Percentiles rank a stretch among this genome's conserved stretches.
These are phyloP conservation scores for Suhomyces kunorum DNA, from an alignment of 1,139 yeast species.

Conservation along the genomic window DNA sequence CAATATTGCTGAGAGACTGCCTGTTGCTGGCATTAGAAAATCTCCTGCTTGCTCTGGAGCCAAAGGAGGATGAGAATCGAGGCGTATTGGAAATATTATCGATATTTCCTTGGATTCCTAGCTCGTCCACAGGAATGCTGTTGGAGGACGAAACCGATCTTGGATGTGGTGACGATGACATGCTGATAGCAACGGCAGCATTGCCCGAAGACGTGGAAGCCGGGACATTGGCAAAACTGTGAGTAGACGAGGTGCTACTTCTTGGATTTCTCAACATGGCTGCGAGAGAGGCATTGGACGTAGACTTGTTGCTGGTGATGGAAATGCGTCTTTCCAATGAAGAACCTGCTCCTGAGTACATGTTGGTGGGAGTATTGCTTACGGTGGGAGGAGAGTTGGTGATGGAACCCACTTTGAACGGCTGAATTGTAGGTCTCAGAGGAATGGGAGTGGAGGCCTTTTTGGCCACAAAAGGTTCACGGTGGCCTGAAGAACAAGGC, in stretches of 20 bases:
- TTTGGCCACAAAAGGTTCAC: conserved; percentile 13
- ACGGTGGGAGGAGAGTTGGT: conserved; percentile 47
- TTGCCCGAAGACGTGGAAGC: conserved; percentile 20
- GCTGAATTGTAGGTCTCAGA: conserved; percentile 48
- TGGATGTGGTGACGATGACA: conserved; percentile 31
- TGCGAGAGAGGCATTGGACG: conserved; percentile 58
- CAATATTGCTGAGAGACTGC: conserved; percentile 26
- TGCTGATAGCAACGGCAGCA: conserved; percentile 8
- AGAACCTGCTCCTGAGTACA: conserved; percentile 21
- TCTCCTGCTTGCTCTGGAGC: conserved; percentile 51
- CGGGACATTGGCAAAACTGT: conserved; percentile 34
- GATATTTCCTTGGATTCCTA: conserved; percentile 22
- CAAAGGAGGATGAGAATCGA: conserved; percentile 57
- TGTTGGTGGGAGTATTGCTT: conserved; percentile 24
- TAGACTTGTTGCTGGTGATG: conserved; percentile 49
- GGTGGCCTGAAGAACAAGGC: conserved; percentile 28
- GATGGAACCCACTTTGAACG: conserved; percentile 64
- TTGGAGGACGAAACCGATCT: conserved; percentile 46
- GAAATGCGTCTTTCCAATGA: conserved; percentile 46
- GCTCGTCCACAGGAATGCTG: conserved; percentile 27
- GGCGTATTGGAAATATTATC: conserved; percentile 38
- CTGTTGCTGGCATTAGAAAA: conserved; percentile 41
- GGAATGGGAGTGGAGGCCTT: conserved; percentile 22
- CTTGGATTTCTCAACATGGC: conserved; percentile 54
- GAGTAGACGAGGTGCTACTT: conserved; percentile 29